A percentile compares a stretch with the other conserved stretches of the same genome.
These are phyloP conservation scores for Mortierella sp. DNA, from an alignment of 371 early-diverging fungal species.

Conservation along the genomic window DNA sequence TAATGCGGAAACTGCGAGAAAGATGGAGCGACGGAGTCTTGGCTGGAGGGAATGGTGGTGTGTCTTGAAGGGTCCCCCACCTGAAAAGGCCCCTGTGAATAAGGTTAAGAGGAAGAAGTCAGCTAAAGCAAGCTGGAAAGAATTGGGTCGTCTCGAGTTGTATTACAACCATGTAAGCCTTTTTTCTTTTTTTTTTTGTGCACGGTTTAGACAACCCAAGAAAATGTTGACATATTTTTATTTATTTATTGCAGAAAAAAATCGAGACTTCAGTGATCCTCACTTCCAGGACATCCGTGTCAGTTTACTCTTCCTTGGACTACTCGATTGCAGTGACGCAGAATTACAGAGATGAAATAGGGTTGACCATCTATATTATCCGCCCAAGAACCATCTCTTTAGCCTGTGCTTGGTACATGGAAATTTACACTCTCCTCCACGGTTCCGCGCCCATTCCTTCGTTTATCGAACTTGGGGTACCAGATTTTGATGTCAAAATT, in stretches of 20 bases:
- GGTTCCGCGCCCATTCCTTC: constrained; percentile 40
- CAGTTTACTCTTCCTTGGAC: constrained; percentile 52
- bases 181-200: too few relatives aligned
- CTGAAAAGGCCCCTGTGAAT: constrained; percentile 6
- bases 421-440: constrained; percentile 43
- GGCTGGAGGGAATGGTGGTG: constrained; percentile 58
- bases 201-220: too few relatives aligned
- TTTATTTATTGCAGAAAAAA: constrained; percentile 35
- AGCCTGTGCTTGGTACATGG: constrained; percentile 56
- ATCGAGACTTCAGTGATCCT: constrained; percentile 36
- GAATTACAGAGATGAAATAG: constrained; percentile 26
- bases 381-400: constrained; percentile 46
- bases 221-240: background rate
- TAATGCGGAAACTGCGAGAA: constrained; percentile 41
- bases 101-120: constrained; percentile 20
- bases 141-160: constrained; percentile 54
- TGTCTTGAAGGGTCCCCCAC: constrained; percentile 41
- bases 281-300: constrained; percentile 34
- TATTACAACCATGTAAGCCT: constrained; percentile 51
- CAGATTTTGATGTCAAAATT: constrained; percentile 55
- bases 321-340: constrained; percentile 52
- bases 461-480: constrained; percentile 50
- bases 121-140: constrained; percentile 12
- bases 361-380: constrained; percentile 43
- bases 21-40: constrained; percentile 39